Percentiles rank a stretch among this genome's conserved stretches.
phyloP scores from a whole-genome alignment of 2,329 filamentous ascomycete species.

The Alternaria sp. region DNA sequence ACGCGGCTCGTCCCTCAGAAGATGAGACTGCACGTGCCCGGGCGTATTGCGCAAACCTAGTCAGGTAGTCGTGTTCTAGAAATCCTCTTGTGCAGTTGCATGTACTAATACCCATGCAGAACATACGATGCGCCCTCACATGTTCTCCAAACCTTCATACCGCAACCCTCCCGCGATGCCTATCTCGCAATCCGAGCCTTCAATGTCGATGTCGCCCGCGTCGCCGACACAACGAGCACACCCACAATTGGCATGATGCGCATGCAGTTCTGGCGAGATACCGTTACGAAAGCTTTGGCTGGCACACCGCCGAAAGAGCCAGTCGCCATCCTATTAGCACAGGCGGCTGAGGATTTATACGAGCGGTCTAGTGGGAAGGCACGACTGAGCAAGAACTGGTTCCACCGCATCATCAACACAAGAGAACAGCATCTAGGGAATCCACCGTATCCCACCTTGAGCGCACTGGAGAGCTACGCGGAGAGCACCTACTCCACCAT shows the following conservation, averaged over 20 bases:
- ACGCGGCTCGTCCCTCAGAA: conserved; percentile 42
- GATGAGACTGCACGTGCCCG: conserved; percentile 64
- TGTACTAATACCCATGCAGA: conserved; percentile 55
- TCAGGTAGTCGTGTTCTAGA: conserved; percentile 54
- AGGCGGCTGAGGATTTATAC: conserved; percentile 69
- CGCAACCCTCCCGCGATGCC: conserved; percentile 74
- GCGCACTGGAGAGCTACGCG: conserved; percentile 82
- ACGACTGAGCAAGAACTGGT: conserved; percentile 65
- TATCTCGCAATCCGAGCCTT: conserved; percentile 91
- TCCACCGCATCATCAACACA: conserved; percentile 75
- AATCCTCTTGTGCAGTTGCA: background rate
- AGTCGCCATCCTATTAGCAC: conserved; percentile 82
- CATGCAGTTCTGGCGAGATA: conserved; percentile 94
- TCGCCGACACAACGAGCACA: conserved; percentile 89
- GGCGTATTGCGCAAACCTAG: conserved; percentile 66
- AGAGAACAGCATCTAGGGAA: conserved; percentile 85
- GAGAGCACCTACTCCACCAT: conserved; percentile 95
- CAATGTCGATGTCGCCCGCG: conserved; percentile 88
- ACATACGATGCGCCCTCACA: conserved; percentile 90
- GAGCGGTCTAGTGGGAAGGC: conserved; percentile 57
- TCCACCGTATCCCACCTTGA: conserved; percentile 77
- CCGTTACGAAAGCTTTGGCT: conserved; percentile 78
- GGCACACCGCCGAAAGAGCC: conserved; percentile 87
- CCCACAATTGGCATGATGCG: conserved; percentile 87
- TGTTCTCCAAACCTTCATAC: conserved; percentile 85